Conservation (phyloP, 768 basidiomycete genomes). For the Chiua virens region DNA sequence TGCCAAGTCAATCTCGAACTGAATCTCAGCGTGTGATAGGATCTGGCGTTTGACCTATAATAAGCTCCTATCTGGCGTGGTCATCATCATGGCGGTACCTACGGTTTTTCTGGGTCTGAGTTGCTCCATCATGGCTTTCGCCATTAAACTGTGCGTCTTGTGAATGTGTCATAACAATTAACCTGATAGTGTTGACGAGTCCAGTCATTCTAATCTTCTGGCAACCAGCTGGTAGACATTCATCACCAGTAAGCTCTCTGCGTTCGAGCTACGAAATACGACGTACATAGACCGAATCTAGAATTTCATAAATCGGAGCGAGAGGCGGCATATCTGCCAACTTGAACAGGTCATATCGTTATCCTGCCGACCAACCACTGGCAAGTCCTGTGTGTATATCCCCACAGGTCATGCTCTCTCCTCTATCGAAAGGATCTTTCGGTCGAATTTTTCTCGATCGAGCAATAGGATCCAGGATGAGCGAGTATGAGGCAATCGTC, state of each 20-base stretch:
- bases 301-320: no score
- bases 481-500: no score
- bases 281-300: no score
- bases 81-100: slow-evolving; percentile 36
- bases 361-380: no score
- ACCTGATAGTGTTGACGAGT: background rate
- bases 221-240: slow-evolving; percentile 47
- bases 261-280: no score
- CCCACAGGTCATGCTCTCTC: no score
- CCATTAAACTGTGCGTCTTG: slow-evolving; percentile 26
- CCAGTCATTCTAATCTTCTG: slow-evolving; percentile 43
- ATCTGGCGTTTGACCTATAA: slow-evolving; percentile 16
- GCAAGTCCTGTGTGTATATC: no score
- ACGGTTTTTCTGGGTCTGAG: slow-evolving; percentile 45
- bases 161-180: background rate
- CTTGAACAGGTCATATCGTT: no score
- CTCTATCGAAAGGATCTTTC: no score
- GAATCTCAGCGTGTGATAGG: background rate
- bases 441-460: no score
- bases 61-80: slow-evolving; percentile 31
- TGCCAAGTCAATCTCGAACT: background rate
- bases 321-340: no score
- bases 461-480: no score
- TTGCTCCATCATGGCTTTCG: slow-evolving; percentile 43
- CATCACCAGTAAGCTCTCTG: slow-evolving; percentile 38